phyloP scores from a whole-genome alignment of 164 flowering plant species.

The Magnolia kwangsiensis region DNA sequence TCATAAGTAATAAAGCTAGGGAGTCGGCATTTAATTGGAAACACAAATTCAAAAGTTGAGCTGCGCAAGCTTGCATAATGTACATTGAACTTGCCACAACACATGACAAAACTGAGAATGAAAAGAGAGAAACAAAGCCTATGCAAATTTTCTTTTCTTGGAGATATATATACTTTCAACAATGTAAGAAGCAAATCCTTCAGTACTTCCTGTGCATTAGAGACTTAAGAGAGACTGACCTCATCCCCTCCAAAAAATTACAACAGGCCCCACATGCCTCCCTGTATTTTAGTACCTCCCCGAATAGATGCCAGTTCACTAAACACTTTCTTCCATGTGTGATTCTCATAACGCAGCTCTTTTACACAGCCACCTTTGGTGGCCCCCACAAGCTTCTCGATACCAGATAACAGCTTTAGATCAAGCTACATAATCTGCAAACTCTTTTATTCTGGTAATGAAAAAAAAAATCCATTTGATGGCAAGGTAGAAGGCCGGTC shows the following conservation, averaged over 20 bases:
- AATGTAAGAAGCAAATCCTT: constrained; percentile 13
- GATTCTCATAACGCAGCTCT: constrained; percentile 9
- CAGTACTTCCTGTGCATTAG: constrained; percentile 17
- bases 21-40: not conserved
- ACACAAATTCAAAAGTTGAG: not conserved
- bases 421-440: constrained; percentile 15
- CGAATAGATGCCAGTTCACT: not conserved
- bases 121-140: not conserved
- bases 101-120: not conserved
- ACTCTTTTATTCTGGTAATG: constrained; percentile 18
- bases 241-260: constrained; percentile 14
- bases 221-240: constrained; percentile 11
- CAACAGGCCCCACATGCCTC: constrained; percentile 17
- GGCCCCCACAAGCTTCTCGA: constrained; percentile 12
- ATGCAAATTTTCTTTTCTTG: not conserved
- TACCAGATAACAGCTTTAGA: constrained; percentile 7
- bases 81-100: not conserved
- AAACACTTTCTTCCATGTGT: not conserved
- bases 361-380: constrained; percentile 22
- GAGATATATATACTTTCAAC: not conserved
- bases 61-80: not conserved
- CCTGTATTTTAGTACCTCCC: not conserved
- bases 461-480: constrained; percentile 5
- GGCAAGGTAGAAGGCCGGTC: constrained; percentile 8
- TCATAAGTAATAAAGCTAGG: not conserved